A percentile compares a stretch with the other conserved stretches of the same genome.
Conservation (phyloP, 208 protist genomes). For the Leishmania amazonensis region DNA sequence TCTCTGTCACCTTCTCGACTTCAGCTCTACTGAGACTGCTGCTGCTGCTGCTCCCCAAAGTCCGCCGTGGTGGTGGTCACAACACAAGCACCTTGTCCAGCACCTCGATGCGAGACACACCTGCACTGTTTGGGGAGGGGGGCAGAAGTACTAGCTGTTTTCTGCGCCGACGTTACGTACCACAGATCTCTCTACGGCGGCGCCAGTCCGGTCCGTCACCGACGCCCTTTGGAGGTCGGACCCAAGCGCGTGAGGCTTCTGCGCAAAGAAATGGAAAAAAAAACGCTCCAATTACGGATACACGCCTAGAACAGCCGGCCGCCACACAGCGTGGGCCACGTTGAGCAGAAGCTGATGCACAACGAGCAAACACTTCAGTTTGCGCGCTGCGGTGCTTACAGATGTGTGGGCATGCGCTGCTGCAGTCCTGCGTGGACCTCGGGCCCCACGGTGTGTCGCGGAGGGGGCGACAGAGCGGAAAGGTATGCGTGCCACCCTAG, state of each 20-base stretch:
- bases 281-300: neutral
- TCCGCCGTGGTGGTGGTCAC: neutral
- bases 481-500: neutral
- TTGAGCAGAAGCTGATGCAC: neutral
- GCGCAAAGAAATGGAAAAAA: neutral
- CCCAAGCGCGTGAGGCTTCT: neutral
- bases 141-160: neutral
- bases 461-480: too few relatives aligned
- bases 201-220: too few relatives aligned
- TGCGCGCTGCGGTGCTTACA: neutral
- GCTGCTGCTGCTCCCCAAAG: too few relatives aligned
- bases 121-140: neutral
- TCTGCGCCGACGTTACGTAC: neutral
- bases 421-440: neutral
- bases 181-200: neutral
- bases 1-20: neutral
- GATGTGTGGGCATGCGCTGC: neutral
- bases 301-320: too few relatives aligned
- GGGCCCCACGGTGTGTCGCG: neutral
- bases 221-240: neutral
- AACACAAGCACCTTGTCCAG: neutral
- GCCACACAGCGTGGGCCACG: neutral
- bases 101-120: neutral
- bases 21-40: too few relatives aligned
- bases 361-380: neutral